Percentiles rank a stretch among this genome's conserved stretches.
phyloP scores from a whole-genome alignment of 345 rosid genomes.

The Salix viminalis region DNA sequence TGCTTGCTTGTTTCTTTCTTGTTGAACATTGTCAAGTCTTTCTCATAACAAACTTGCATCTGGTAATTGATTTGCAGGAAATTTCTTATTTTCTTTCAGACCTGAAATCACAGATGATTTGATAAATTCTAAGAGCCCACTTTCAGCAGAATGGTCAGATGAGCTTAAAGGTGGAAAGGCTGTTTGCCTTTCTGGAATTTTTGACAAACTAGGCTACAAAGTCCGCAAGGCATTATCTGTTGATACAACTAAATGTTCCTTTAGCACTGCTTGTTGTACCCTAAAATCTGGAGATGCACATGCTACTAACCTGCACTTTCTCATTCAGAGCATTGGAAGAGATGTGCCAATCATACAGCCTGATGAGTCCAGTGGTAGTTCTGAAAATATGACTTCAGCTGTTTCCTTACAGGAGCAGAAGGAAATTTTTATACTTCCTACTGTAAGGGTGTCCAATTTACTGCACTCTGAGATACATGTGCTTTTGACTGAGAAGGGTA shows the following conservation, averaged over 20 bases:
- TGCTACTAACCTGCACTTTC: slow-evolving; percentile 61
- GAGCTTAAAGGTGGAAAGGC: slow-evolving; percentile 90
- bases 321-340: slow-evolving; percentile 66
- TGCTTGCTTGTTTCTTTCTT: background rate
- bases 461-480: slow-evolving; percentile 65
- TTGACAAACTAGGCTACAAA: slow-evolving; percentile 73
- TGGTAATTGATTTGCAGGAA: slow-evolving; percentile 54
- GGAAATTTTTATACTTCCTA: slow-evolving; percentile 87
- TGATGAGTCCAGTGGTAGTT: slow-evolving; percentile 41
- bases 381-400: slow-evolving; percentile 37
- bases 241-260: slow-evolving; percentile 53
- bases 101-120: slow-evolving; percentile 55
- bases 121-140: slow-evolving; percentile 33
- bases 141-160: slow-evolving; percentile 77
- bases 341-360: slow-evolving; percentile 67
- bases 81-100: slow-evolving; percentile 83
- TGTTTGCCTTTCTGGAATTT: slow-evolving; percentile 72
- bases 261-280: slow-evolving; percentile 63
- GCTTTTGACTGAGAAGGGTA: slow-evolving; percentile 67
- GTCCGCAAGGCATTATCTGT: slow-evolving; percentile 64
- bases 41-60: slow-evolving; percentile 5
- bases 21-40: background rate
- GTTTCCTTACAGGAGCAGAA: slow-evolving; percentile 72
- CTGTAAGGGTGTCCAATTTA: slow-evolving; percentile 71
- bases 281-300: slow-evolving; percentile 46